Percentiles rank a stretch among this genome's conserved stretches.
Evolutionary conservation across 2,329 filamentous ascomycete species (phyloP).

Genomic region (Trichoderma sp.): DNA sequence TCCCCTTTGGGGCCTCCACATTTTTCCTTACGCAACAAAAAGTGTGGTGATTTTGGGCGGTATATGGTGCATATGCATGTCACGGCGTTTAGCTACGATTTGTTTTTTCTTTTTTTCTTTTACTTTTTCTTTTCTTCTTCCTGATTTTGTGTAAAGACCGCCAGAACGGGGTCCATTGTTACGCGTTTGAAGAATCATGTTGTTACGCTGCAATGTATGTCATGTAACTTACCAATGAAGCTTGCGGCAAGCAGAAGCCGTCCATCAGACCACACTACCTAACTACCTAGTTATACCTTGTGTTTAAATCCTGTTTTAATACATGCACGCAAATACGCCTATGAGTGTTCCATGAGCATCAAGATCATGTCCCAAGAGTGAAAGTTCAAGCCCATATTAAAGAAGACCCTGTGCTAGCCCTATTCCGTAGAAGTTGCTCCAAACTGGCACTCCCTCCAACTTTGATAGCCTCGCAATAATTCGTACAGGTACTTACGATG

Average conservation of each 20-base stretch:
- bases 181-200: slow-evolving; percentile 15
- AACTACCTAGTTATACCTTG: not conserved
- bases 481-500: not conserved
- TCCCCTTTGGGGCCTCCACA: not conserved
- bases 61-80: slow-evolving; percentile 25
- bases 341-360: not conserved
- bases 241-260: not conserved
- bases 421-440: not conserved
- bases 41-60: slow-evolving; percentile 14
- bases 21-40: not conserved
- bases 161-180: slow-evolving; percentile 8
- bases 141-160: slow-evolving; percentile 7
- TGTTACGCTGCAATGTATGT: slow-evolving; percentile 17
- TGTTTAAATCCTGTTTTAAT: slow-evolving; percentile 4
- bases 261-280: not conserved
- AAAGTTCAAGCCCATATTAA: not conserved
- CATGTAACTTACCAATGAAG: slow-evolving; percentile 9
- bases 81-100: slow-evolving; percentile 20
- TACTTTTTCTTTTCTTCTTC: not conserved
- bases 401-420: not conserved
- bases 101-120: not conserved
- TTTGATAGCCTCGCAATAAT: not conserved
- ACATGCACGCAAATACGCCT: not conserved
- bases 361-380: not conserved
- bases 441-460: not conserved